Evolutionary conservation across 2,329 filamentous ascomycete genomes (phyloP).

Genomic region (Arthroderma uncinatum): DNA sequence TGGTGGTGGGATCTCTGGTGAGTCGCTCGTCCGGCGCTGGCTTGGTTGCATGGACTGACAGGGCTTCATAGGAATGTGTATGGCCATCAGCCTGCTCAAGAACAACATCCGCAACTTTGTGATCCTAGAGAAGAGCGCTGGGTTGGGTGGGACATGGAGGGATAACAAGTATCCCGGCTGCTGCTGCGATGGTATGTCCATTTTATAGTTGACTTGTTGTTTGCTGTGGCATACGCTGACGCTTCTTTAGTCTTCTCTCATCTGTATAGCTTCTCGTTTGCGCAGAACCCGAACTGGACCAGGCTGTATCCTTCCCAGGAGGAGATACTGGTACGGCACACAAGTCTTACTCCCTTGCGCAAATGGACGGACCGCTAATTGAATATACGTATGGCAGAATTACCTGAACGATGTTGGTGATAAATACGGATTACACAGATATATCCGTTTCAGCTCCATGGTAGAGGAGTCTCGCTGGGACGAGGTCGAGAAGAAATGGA

Average conservation of each 20-base stretch:
- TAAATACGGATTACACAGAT: slow-evolving; percentile 44
- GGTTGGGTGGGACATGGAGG: slow-evolving; percentile 44
- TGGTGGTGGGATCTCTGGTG: slow-evolving; percentile 45
- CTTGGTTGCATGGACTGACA: background rate
- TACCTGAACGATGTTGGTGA: slow-evolving; percentile 45
- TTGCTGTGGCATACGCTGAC: too few relatives aligned
- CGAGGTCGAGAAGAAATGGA: slow-evolving; percentile 42
- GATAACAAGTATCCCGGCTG: slow-evolving; percentile 49
- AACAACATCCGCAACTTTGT: slow-evolving; percentile 42
- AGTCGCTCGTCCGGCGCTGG: background rate
- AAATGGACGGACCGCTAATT: background rate
- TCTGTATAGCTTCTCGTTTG: slow-evolving; percentile 51
- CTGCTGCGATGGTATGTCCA: slow-evolving; percentile 39
- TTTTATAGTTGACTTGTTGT: background rate
- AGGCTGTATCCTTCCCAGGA: slow-evolving; percentile 49
- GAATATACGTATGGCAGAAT: slow-evolving; percentile 19
- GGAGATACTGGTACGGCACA: slow-evolving; percentile 41
- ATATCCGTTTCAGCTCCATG: slow-evolving; percentile 47
- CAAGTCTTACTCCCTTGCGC: background rate
- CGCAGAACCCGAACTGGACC: slow-evolving; percentile 48
- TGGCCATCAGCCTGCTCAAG: slow-evolving; percentile 47
- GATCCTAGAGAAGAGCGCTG: slow-evolving; percentile 46
- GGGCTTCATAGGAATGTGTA: slow-evolving; percentile 38
- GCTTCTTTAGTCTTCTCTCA: slow-evolving; percentile 37
- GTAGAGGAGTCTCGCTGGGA: slow-evolving; percentile 47